A percentile compares a stretch with the other conserved stretches of the same genome.
Evolutionary conservation across 2,329 filamentous ascomycete species (phyloP).

Genomic region (Monilinia aucupariae): DNA sequence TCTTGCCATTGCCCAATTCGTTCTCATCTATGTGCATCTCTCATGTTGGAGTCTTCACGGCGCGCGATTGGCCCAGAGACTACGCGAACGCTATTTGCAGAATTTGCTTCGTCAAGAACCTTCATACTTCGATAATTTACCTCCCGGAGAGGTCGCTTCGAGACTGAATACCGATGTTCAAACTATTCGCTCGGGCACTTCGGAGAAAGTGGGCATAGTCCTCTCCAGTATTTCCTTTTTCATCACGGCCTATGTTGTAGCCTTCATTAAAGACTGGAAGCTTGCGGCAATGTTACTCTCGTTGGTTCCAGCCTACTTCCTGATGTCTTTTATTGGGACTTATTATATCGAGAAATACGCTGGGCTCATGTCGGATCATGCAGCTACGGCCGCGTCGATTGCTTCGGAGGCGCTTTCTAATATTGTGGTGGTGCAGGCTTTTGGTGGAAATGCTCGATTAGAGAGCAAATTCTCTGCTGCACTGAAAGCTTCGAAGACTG

Average conservation of each 20-base stretch:
- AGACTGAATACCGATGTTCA: slow-evolving; percentile 50
- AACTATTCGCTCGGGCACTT: slow-evolving; percentile 51
- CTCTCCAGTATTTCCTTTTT: slow-evolving; percentile 52
- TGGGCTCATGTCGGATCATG: slow-evolving; percentile 41
- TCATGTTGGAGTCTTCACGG: slow-evolving; percentile 53
- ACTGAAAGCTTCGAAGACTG: slow-evolving; percentile 39
- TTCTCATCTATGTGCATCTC: slow-evolving; percentile 58
- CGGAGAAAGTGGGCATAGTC: slow-evolving; percentile 55
- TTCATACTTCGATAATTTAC: slow-evolving; percentile 49
- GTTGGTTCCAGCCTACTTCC: slow-evolving; percentile 31
- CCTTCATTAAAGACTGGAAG: slow-evolving; percentile 50
- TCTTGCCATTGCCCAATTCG: slow-evolving; percentile 58
- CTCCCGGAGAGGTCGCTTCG: slow-evolving; percentile 47
- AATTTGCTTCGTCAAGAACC: slow-evolving; percentile 49
- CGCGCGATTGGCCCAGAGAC: slow-evolving; percentile 48
- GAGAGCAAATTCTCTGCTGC: slow-evolving; percentile 45
- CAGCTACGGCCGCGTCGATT: slow-evolving; percentile 46
- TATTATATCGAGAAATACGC: slow-evolving; percentile 43
- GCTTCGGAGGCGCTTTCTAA: slow-evolving; percentile 49
- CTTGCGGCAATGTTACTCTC: slow-evolving; percentile 44
- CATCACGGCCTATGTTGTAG: slow-evolving; percentile 53
- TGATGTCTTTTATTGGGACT: slow-evolving; percentile 43
- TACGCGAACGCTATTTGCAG: slow-evolving; percentile 48
- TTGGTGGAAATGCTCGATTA: slow-evolving; percentile 45
- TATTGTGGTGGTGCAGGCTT: slow-evolving; percentile 47